Base-by-base conservation (phyloP, 305 asterid genomes). In the Fraxinus angustifolia region DNA sequence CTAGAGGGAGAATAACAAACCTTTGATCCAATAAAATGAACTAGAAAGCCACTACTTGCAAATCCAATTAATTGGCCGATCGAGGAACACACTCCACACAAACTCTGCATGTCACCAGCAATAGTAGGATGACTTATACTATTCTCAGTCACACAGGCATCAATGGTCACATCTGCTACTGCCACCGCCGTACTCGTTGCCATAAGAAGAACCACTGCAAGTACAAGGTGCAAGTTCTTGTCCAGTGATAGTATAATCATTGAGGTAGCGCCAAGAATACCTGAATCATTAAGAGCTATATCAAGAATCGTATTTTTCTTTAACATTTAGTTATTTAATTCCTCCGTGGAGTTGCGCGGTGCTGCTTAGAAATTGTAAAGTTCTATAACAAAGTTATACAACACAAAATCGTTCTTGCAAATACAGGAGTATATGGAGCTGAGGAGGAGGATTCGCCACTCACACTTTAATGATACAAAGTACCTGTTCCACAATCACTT, bases 61-160 rank as follows among this genome's bases (percentile, higher is more conserved):
- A 19, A 90, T 73, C 93, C 95, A 62, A 90, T 78, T 81, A 91
- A 77, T 35, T 87, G 88, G 40, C 95, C 92, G 16, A 90, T 80
- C 0, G 91, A 90, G 60, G 92, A 88, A 88, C 92, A 88, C 78
- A 88, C 84, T 76, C 90, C 91, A 65, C 91, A 87, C 88, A 91
- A 86, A 85, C 90, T 91, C 85, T 89, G 95, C 92, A 89, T 88
- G 85, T 91, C 95, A 45, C 92, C 90, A 5, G 93, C 93, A 73
- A 91, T 90, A 80, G 91, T 87, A 77, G 95, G 92, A 65, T 86
- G 92, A 58, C 87, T 78, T 58, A 88, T 90, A 68, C 91, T 91
- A 85, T 89, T 88, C 76, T 91, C 93, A 3, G 92, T 89, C 81
- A 90, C 95, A 85, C 95, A 91, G 12, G 95, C 95, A 90, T 89